phyloP scores from a whole-genome alignment of 169 alveolate species.

The Eimeria maxima region DNA sequence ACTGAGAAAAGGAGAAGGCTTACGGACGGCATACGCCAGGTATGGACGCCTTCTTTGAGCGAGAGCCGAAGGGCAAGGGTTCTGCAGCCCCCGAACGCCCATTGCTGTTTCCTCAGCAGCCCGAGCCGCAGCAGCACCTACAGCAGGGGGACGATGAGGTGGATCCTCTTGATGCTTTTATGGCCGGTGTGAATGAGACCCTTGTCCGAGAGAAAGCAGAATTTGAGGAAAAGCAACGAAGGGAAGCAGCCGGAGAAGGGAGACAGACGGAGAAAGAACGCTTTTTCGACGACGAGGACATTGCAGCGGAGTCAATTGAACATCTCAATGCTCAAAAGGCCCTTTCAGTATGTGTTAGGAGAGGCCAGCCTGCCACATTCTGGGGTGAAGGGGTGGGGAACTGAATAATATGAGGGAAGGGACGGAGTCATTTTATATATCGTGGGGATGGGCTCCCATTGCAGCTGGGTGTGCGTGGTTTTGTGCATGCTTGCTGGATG shows the following conservation, averaged over 20 bases:
- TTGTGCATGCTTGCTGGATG: not conserved
- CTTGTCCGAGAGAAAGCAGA: constrained; percentile 69
- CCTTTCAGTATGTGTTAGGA: constrained; percentile 2
- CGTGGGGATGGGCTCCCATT: not conserved
- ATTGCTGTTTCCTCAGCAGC: not conserved
- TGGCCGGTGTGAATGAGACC: constrained; percentile 65
- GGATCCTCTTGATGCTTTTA: constrained; percentile 72
- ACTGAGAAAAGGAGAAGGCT: not conserved
- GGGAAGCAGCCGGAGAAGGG: constrained; percentile 67
- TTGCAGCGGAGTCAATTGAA: constrained; percentile 70
- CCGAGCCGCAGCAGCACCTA: constrained; percentile 22
- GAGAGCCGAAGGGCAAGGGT: constrained; percentile 39
- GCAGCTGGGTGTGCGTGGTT: not conserved
- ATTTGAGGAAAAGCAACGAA: constrained; percentile 39
- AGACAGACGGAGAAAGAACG: constrained; percentile 34
- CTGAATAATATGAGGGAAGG: not conserved
- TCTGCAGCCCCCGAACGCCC: constrained; percentile 23
- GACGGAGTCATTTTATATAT: not conserved
- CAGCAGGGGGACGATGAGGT: constrained; percentile 59
- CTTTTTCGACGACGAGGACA: constrained; percentile 71
- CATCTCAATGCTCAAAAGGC: constrained; percentile 65
- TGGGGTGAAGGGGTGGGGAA: not conserved
- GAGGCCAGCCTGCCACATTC: not conserved
- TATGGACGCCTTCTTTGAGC: constrained; percentile 64
- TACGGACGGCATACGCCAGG: not conserved